Evolutionary conservation across 23 red algal species (phyloP).

Genomic region (Gracilaria domingensis): DNA sequence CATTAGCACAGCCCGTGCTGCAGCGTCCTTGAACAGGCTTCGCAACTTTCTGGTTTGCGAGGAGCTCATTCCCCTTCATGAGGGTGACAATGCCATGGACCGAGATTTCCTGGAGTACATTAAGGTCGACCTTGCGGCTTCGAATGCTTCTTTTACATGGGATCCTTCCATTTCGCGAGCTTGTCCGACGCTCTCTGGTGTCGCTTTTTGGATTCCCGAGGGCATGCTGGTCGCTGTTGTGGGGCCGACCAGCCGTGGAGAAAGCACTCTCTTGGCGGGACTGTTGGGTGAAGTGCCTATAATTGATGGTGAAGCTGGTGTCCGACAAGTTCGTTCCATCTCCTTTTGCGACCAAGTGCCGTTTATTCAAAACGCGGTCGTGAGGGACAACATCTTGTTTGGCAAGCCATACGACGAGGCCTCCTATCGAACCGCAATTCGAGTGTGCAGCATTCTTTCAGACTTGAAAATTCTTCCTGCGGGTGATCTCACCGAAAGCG

Average conservation of each 20-base stretch:
- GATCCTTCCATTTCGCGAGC: conserved; percentile 39
- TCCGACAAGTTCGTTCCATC: conserved; percentile 51
- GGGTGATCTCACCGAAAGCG: conserved; percentile 83
- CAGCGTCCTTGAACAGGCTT: conserved; percentile 61
- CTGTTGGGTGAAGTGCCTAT: conserved; percentile 78
- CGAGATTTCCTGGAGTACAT: conserved; percentile 7
- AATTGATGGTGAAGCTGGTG: conserved; percentile 55
- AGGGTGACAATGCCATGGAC: conserved; percentile 25
- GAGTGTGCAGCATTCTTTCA: conserved; percentile 38
- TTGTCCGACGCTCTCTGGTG: conserved; percentile 35
- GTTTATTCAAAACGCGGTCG: conserved; percentile 81
- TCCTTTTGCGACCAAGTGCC: conserved; percentile 82
- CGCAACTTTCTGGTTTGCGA: conserved; percentile 60
- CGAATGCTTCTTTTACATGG: conserved; percentile 72
- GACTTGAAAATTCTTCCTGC: conserved; percentile 80
- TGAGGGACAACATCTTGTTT: conserved; percentile 88
- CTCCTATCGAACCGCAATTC: conserved; percentile 52
- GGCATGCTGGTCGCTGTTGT: conserved; percentile 73
- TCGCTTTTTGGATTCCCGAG: conserved; percentile 60
- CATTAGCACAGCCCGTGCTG: conserved; percentile 63
- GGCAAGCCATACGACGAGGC: conserved; percentile 67
- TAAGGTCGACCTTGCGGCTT: conserved; percentile 40
- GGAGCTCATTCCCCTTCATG: conserved; percentile 48
- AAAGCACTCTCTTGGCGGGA: conserved; percentile 73
- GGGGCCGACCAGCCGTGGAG: conserved; percentile 76